Evolutionary conservation across 2,329 filamentous ascomycete species (phyloP).

Genomic region (Colletotrichum falcatum): DNA sequence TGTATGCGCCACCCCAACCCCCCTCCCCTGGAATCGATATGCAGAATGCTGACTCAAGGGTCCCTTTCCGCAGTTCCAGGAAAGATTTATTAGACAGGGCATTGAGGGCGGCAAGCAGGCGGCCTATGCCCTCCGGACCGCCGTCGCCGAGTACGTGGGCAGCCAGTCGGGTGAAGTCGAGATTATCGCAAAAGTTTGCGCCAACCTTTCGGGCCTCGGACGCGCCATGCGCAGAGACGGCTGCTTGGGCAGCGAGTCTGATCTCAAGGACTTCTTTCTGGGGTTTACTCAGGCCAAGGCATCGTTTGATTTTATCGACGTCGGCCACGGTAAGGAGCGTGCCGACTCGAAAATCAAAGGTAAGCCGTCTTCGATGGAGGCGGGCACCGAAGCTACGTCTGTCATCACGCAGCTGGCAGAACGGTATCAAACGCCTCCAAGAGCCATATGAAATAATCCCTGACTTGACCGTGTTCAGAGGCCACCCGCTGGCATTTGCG

Average conservation of each 20-base stretch:
- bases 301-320: constrained; percentile 73
- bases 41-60: constrained; percentile 22
- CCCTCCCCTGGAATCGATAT: constrained; percentile 1
- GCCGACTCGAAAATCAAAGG: constrained; percentile 72
- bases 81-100: constrained; percentile 65
- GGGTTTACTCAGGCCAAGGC: constrained; percentile 71
- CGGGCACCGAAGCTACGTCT: neutral
- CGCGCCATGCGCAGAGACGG: constrained; percentile 63
- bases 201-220: constrained; percentile 64
- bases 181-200: constrained; percentile 67
- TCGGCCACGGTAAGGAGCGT: constrained; percentile 69
- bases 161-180: constrained; percentile 61
- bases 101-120: constrained; percentile 66
- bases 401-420: neutral
- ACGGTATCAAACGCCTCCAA: neutral
- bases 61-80: constrained; percentile 63
- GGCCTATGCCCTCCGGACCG: constrained; percentile 61
- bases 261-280: constrained; percentile 67
- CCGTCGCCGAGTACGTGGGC: constrained; percentile 60
- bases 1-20: constrained; percentile 51
- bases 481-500: constrained; percentile 67
- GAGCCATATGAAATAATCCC: neutral
- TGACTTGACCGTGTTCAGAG: constrained; percentile 52
- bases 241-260: constrained; percentile 56
- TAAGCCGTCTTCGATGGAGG: constrained; percentile 45